Conservation (phyloP, 1,284 basidiomycete species). For the Pisolithus thermaeus region DNA sequence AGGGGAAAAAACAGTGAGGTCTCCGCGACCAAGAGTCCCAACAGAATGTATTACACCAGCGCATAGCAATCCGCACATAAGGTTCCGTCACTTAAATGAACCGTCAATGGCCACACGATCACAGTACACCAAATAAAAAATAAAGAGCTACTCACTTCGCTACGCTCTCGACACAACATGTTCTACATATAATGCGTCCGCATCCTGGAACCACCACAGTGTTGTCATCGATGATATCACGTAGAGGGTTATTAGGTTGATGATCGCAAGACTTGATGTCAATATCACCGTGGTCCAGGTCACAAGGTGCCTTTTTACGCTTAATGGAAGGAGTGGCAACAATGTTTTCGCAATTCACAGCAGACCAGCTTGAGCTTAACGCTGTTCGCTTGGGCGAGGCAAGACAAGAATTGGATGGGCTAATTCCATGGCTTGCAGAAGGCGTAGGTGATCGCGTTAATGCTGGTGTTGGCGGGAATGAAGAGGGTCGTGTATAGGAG, state of each 20-base stretch:
- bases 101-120: neutral
- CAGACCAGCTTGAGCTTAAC: slow-evolving; percentile 17
- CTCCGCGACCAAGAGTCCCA: neutral
- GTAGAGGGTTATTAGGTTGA: neutral
- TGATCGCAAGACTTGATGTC: neutral
- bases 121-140: neutral
- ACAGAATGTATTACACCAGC: slow-evolving; percentile 10
- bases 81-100: slow-evolving; percentile 22
- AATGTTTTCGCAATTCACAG: slow-evolving; percentile 17
- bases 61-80: slow-evolving; percentile 26
- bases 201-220: slow-evolving; percentile 20
- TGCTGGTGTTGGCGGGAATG: slow-evolving; percentile 26
- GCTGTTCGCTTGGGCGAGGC: slow-evolving; percentile 22
- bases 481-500: slow-evolving; percentile 23
- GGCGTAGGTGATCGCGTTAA: slow-evolving; percentile 29
- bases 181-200: slow-evolving; percentile 24
- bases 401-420: slow-evolving; percentile 6
- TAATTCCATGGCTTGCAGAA: neutral
- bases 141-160: slow-evolving; percentile 17
- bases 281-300: slow-evolving; percentile 16
- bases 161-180: slow-evolving; percentile 25
- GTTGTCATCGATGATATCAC: slow-evolving; percentile 1
- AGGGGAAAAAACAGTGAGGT: neutral
- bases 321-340: slow-evolving; percentile 11
- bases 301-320: slow-evolving; percentile 22